Evolutionary conservation across 1,284 basidiomycete species (phyloP).

Genomic region (Trichosporon sp.): DNA sequence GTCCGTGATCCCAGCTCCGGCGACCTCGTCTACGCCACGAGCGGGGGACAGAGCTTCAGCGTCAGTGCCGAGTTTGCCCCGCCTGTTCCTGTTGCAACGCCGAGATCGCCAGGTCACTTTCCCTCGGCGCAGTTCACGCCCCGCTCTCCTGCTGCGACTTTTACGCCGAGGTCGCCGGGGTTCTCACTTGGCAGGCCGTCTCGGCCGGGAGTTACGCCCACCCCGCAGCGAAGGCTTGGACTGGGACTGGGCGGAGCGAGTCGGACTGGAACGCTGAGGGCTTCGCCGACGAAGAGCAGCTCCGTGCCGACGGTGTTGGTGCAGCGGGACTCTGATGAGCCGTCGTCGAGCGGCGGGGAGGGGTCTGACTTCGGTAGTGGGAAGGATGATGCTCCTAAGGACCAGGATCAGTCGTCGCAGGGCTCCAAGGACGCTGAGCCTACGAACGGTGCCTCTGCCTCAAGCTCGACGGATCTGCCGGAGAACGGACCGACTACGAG

Average conservation of each 20-base stretch:
- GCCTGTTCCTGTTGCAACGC: neutral
- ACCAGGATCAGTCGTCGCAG: neutral
- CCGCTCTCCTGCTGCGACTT: neutral
- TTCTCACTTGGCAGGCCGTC: slow-evolving; percentile 4
- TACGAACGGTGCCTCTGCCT: too few species aligned
- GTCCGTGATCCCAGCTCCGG: slow-evolving; percentile 1
- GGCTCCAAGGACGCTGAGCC: too few species aligned
- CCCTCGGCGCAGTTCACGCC: slow-evolving; percentile 6
- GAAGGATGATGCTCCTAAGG: neutral
- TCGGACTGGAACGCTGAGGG: neutral
- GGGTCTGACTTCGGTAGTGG: neutral
- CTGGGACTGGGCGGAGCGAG: neutral
- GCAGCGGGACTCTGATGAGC: neutral
- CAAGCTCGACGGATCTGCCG: too few species aligned
- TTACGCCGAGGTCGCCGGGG: neutral
- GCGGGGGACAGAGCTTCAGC: neutral
- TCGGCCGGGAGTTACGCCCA: slow-evolving; percentile 1
- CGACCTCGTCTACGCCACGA: neutral
- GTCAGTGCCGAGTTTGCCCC: neutral
- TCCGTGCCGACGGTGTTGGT: neutral
- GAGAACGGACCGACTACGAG: too few species aligned
- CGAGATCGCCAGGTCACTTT: neutral
- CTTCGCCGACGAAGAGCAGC: neutral
- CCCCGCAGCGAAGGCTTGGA: slow-evolving; percentile 1
- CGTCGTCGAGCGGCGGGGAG: neutral